Conservation (phyloP, 225 moss, liverwort and hornwort species). For the Physcomitrium patens region DNA sequence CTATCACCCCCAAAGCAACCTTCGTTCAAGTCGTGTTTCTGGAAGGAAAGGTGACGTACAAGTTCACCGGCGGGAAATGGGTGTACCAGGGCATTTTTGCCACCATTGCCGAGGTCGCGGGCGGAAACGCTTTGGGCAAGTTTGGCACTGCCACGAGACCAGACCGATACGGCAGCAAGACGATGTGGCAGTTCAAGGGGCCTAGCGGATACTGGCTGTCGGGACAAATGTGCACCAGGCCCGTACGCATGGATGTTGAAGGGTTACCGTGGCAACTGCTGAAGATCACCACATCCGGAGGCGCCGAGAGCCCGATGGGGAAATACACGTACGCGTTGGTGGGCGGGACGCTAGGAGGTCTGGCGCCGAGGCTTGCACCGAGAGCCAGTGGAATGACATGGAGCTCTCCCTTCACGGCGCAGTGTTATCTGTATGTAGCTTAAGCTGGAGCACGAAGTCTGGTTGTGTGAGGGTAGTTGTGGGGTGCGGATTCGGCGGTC, state of each 20-base stretch:
- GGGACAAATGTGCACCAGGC: constrained; percentile 25
- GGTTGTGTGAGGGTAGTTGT: too few relatives aligned
- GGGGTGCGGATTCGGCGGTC: too few relatives aligned
- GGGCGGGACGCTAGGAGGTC: constrained; percentile 46
- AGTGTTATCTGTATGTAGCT: constrained; percentile 26
- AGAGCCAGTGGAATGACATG: constrained; percentile 45
- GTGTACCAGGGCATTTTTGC: constrained; percentile 28
- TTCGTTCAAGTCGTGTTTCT: constrained; percentile 37
- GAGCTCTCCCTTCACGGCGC: constrained; percentile 51
- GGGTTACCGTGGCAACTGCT: constrained; percentile 40
- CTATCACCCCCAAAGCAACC: constrained; percentile 25
- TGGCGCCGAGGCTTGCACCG: constrained; percentile 44
- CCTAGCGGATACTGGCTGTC: constrained; percentile 52
- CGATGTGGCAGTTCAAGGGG: constrained; percentile 14
- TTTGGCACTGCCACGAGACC: constrained; percentile 27
- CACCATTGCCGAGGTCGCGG: constrained; percentile 30
- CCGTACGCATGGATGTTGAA: constrained; percentile 21
- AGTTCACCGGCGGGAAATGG: constrained; percentile 26
- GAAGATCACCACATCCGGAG: constrained; percentile 38
- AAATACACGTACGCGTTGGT: constrained; percentile 38
- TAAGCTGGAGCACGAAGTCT: neutral
- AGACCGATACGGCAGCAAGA: constrained; percentile 40
- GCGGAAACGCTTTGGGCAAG: constrained; percentile 39
- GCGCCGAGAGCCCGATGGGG: constrained; percentile 30
- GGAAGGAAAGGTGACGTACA: constrained; percentile 41